These are phyloP conservation scores for Diaporthe destruens DNA, from an alignment of 2,329 filamentous ascomycete species.

Conservation along the genomic window DNA sequence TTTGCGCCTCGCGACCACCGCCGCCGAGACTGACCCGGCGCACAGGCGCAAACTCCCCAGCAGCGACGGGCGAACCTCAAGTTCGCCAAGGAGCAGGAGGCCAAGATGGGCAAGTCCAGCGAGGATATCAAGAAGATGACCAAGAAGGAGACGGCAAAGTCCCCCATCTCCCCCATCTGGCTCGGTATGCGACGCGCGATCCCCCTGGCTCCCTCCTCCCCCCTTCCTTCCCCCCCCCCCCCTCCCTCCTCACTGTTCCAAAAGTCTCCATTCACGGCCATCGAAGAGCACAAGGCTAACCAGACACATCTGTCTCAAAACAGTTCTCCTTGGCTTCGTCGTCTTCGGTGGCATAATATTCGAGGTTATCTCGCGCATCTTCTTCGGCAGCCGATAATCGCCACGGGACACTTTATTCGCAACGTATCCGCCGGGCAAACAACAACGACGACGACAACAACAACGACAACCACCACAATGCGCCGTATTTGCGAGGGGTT, in stretches of 20 bases:
- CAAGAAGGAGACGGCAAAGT: slow-evolving; percentile 71
- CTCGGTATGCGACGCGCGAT: slow-evolving; percentile 63
- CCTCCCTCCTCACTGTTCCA: not conserved
- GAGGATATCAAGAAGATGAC: slow-evolving; percentile 70
- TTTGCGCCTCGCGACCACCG: not conserved
- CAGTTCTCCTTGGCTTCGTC: slow-evolving; percentile 70
- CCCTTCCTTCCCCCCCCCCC: not conserved
- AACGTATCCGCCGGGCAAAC: not conserved
- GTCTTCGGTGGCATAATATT: slow-evolving; percentile 72
- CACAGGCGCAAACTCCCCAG: slow-evolving; percentile 84
- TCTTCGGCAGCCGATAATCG: slow-evolving; percentile 50
- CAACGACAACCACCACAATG: not conserved
- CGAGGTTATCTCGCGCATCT: slow-evolving; percentile 68
- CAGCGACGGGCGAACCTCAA: slow-evolving; percentile 85
- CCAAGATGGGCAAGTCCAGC: slow-evolving; percentile 81
- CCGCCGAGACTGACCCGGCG: slow-evolving; percentile 2
- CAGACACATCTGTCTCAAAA: slow-evolving; percentile 34
- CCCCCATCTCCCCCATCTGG: slow-evolving; percentile 74
- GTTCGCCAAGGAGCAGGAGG: slow-evolving; percentile 80
- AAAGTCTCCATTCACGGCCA: not conserved
- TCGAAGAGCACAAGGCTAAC: not conserved
- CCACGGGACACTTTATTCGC: not conserved
- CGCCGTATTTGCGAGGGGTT: slow-evolving; percentile 5
- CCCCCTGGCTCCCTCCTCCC: not conserved
- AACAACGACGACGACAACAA: not conserved